These are phyloP conservation scores for Mycena galopus DNA, from an alignment of 768 basidiomycete genomes.

Conservation along the genomic window DNA sequence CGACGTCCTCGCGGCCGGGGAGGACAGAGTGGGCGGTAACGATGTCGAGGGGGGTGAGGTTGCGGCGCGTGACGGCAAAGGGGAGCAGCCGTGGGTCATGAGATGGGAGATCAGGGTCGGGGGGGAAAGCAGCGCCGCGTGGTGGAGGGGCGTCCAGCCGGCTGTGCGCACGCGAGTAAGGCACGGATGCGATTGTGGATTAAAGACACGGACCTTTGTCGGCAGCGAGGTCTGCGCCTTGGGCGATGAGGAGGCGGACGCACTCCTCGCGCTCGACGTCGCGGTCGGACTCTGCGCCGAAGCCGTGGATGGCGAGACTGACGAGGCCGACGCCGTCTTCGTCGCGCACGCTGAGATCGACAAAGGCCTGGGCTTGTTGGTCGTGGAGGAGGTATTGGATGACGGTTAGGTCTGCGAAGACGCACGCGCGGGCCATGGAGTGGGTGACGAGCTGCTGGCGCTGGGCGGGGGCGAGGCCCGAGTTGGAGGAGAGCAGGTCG, in stretches of 20 bases:
- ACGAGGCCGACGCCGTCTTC: conserved; percentile 90
- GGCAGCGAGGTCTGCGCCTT: conserved; percentile 77
- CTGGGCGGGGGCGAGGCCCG: conserved; percentile 76
- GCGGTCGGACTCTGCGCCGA: conserved; percentile 84
- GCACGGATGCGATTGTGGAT: conserved; percentile 16
- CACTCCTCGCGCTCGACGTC: conserved; percentile 94
- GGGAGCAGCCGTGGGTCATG: conserved; percentile 92
- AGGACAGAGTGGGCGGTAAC: conserved; percentile 86
- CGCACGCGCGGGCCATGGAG: conserved; percentile 79
- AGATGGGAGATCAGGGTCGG: conserved; percentile 93
- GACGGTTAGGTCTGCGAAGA: conserved; percentile 81
- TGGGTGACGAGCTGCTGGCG: conserved; percentile 80
- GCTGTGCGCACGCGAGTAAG: conserved; percentile 56
- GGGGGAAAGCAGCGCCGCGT: conserved; percentile 89
- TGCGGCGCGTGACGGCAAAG: conserved; percentile 82
- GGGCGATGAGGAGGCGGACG: conserved; percentile 81
- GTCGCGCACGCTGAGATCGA: conserved; percentile 81
- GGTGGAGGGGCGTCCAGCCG: conserved; percentile 96
- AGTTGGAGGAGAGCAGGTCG: conserved; percentile 73
- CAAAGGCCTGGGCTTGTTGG: conserved; percentile 70
- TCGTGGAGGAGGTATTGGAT: conserved; percentile 81
- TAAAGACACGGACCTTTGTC: conserved; percentile 70
- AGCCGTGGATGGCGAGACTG: conserved; percentile 84
- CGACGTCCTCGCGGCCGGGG: conserved; percentile 87
- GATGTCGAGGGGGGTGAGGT: conserved; percentile 90